Percentiles rank a stretch among this genome's conserved stretches.
These are phyloP conservation scores for Cyberlindnera bimundalis DNA, from an alignment of 805 yeast species.

Conservation along the genomic window DNA sequence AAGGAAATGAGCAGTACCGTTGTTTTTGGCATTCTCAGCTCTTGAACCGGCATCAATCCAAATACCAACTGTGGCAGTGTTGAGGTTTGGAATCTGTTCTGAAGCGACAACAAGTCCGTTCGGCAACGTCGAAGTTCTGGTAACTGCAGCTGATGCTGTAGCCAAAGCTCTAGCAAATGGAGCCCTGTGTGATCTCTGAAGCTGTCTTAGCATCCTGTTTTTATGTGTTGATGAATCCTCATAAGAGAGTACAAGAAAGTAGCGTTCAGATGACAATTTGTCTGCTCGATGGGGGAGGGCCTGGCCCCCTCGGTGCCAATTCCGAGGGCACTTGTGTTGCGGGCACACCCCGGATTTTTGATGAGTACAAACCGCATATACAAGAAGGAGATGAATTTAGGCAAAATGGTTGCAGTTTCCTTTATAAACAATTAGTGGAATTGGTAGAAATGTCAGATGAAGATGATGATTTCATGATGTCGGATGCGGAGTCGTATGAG, in stretches of 20 bases:
- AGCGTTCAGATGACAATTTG: too few relatives aligned
- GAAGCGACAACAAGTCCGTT: slow-evolving; percentile 95
- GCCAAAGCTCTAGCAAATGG: slow-evolving; percentile 8
- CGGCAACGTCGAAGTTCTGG: slow-evolving; percentile 69
- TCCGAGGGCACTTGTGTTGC: too few relatives aligned
- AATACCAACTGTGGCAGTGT: slow-evolving; percentile 96
- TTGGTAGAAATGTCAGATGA: slow-evolving; percentile 29
- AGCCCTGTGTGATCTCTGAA: not conserved
- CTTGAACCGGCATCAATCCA: slow-evolving; percentile 99
- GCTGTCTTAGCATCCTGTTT: slow-evolving; percentile 13
- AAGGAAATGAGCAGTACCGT: slow-evolving; percentile 96
- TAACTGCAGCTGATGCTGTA: slow-evolving; percentile 34
- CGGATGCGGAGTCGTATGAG: slow-evolving; percentile 29
- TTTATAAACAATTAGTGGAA: too few relatives aligned
- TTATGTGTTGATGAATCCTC: not conserved
- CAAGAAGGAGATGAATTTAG: too few relatives aligned
- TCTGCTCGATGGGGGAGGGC: too few relatives aligned
- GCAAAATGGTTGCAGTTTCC: too few relatives aligned
- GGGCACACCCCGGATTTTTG: too few relatives aligned
- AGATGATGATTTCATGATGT: slow-evolving; percentile 30
- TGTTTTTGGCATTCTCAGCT: slow-evolving; percentile 79
- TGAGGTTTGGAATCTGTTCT: slow-evolving; percentile 79
- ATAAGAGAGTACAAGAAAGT: too few relatives aligned
- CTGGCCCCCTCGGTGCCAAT: too few relatives aligned
- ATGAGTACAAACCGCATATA: too few relatives aligned